Evolutionary conservation across 2,329 filamentous ascomycete genomes (phyloP), one percentile per base, ranked within the genome.

Genomic region (Aspergillus aculeatus): DNA sequence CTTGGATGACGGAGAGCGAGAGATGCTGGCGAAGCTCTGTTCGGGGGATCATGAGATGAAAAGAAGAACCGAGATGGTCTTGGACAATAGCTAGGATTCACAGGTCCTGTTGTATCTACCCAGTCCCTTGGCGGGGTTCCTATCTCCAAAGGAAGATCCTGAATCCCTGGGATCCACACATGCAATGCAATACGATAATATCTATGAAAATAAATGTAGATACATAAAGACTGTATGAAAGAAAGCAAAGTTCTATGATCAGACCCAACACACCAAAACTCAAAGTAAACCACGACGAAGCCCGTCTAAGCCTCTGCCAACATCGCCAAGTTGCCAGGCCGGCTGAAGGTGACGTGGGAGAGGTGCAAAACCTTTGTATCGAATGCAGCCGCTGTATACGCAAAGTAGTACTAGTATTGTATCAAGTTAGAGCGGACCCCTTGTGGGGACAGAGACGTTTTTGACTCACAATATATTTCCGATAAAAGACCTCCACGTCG

Each of bases 1-100:
- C 38, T 41, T 68, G 21, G 64, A 67, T 55, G 56, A 66, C 29
- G 64, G 65, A 44, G 64, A 65, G 14, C 54, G 57, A 48, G 63
- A 66, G 57, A 44, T 47, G n/a, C 54, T 66, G 44, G 47, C 62
- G 14, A 7, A 44, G 16, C 38, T 44, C 38, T 16, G 32, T 35
- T 44, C 32, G 32, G 32, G 11, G 32, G 32, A 16, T 16, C 23
- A 23, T 23, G 23, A 23, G 23, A 29, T 29, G 26, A 29, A 29
- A 29, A 29, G 26, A 29, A 29, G 26, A 29, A 10, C 7, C 7
- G 7, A 29, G 9, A 2, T 2, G 26, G 26, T 29, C 9, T 29
- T 29, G 3, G 26, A 29, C 26, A 29, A 29, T 29, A 29, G 26
- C 7, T 29, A 29, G 26, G 26, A 29, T 29, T 3, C 3, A 10